Percentiles rank a stretch among this genome's conserved stretches.
These are phyloP conservation scores for Hemileia vastatrix DNA, from an alignment of 1,284 basidiomycete species.

Conservation along the genomic window DNA sequence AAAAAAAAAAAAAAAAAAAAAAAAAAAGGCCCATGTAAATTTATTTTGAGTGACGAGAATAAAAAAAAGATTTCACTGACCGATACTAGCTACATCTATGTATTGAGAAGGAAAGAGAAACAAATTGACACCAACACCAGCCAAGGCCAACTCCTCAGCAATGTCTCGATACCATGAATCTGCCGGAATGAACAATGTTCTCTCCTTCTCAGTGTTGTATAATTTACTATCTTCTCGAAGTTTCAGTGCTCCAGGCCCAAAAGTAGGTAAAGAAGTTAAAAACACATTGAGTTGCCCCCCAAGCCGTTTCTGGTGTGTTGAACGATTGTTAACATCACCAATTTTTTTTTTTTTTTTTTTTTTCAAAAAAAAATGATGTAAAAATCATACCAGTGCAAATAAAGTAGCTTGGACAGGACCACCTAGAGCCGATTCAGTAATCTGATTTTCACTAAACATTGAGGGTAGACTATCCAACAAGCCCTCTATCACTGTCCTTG, in stretches of 20 bases:
- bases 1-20: slow-evolving; percentile 27
- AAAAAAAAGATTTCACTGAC: slow-evolving; percentile 46
- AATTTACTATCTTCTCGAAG: slow-evolving; percentile 58
- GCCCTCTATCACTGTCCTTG: slow-evolving; percentile 55
- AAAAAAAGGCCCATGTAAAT: slow-evolving; percentile 1
- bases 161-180: slow-evolving; percentile 68
- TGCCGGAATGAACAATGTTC: slow-evolving; percentile 64
- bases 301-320: slow-evolving; percentile 53
- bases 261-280: slow-evolving; percentile 63
- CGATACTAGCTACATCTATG: slow-evolving; percentile 80
- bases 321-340: not conserved
- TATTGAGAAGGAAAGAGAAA: slow-evolving; percentile 75
- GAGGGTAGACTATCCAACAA: slow-evolving; percentile 60
- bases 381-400: slow-evolving; percentile 53
- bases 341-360: too few species aligned
- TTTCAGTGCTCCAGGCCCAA: slow-evolving; percentile 63
- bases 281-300: slow-evolving; percentile 84
- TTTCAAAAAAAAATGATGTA: too few species aligned
- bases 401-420: slow-evolving; percentile 66
- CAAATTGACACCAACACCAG: slow-evolving; percentile 80
- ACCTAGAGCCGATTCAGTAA: slow-evolving; percentile 61
- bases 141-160: slow-evolving; percentile 76
- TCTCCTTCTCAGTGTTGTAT: slow-evolving; percentile 86
- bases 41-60: not conserved
- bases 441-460: slow-evolving; percentile 54